Conservation (phyloP, 2,329 filamentous ascomycete genomes). For the Talaromyces sp. region DNA sequence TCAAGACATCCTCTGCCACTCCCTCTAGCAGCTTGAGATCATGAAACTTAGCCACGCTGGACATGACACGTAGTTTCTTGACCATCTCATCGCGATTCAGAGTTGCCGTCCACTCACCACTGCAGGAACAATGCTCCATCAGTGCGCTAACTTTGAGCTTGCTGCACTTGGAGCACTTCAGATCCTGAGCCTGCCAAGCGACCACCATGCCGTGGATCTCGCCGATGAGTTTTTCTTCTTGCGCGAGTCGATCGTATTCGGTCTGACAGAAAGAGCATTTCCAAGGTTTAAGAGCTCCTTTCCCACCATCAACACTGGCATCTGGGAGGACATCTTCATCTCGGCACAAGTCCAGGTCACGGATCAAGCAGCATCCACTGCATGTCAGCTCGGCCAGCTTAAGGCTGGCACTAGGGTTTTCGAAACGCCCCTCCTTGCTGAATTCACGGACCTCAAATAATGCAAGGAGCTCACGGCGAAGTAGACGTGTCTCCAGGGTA, state of each 20-base stretch:
- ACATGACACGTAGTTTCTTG: slow-evolving; percentile 63
- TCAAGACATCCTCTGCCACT: slow-evolving; percentile 63
- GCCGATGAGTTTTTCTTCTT: slow-evolving; percentile 78
- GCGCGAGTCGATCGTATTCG: slow-evolving; percentile 68
- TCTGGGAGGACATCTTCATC: slow-evolving; percentile 73
- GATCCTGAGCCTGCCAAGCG: slow-evolving; percentile 82
- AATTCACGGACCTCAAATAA: slow-evolving; percentile 96
- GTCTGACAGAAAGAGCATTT: slow-evolving; percentile 69
- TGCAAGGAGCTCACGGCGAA: slow-evolving; percentile 81
- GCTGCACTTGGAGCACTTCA: slow-evolving; percentile 71
- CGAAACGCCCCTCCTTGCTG: slow-evolving; percentile 77
- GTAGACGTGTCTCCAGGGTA: slow-evolving; percentile 75
- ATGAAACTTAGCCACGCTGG: slow-evolving; percentile 71
- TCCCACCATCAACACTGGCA: slow-evolving; percentile 22
- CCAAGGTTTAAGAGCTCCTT: slow-evolving; percentile 52
- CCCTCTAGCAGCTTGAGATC: slow-evolving; percentile 73
- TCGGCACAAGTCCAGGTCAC: slow-evolving; percentile 86
- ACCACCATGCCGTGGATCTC: slow-evolving; percentile 69
- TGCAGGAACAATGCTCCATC: slow-evolving; percentile 93
- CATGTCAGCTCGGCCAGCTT: slow-evolving; percentile 73
- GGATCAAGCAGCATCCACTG: slow-evolving; percentile 80
- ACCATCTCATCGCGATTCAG: slow-evolving; percentile 62
- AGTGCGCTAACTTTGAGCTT: slow-evolving; percentile 78
- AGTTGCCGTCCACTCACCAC: slow-evolving; percentile 74
- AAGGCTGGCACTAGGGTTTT: slow-evolving; percentile 74